A percentile compares a stretch with the other conserved stretches of the same genome.
Evolutionary conservation across 2,329 filamentous ascomycete genomes (phyloP).

Genomic region (Fusarium denticulatum): DNA sequence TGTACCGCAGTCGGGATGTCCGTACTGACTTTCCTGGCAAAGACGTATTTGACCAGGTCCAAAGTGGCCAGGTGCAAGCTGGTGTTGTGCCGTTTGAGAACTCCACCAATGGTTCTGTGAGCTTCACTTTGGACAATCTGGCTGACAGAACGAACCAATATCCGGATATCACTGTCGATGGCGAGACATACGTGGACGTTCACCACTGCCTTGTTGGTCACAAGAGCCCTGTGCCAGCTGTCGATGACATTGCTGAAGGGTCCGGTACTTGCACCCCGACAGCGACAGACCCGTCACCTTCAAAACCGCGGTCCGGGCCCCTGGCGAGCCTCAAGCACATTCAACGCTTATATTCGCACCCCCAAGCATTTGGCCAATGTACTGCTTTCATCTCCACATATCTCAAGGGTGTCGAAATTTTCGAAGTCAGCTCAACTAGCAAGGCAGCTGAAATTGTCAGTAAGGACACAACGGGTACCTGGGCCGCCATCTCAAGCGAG

Average conservation of each 20-base stretch:
- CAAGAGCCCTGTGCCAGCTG: slow-evolving; percentile 40
- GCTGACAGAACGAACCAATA: slow-evolving; percentile 75
- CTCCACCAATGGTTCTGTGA: slow-evolving; percentile 91
- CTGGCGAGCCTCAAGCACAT: slow-evolving; percentile 67
- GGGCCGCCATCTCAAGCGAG: slow-evolving; percentile 81
- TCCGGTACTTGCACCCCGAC: slow-evolving; percentile 64
- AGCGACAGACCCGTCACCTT: slow-evolving; percentile 54
- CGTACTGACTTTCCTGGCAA: slow-evolving; percentile 16
- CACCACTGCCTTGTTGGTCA: slow-evolving; percentile 85
- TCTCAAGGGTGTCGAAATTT: slow-evolving; percentile 78
- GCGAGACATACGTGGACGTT: slow-evolving; percentile 86
- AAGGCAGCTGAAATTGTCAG: slow-evolving; percentile 82
- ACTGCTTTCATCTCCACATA: slow-evolving; percentile 75
- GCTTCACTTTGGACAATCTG: slow-evolving; percentile 89
- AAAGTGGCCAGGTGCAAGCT: slow-evolving; percentile 69
- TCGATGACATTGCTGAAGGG: slow-evolving; percentile 45
- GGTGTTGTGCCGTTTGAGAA: slow-evolving; percentile 97
- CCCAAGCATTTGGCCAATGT: slow-evolving; percentile 95
- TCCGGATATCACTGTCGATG: slow-evolving; percentile 77
- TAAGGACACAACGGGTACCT: slow-evolving; percentile 65
- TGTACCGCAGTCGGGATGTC: neutral
- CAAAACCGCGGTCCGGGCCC: slow-evolving; percentile 59
- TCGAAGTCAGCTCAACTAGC: slow-evolving; percentile 87
- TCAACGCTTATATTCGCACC: slow-evolving; percentile 86
- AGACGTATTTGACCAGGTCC: slow-evolving; percentile 86